Evolutionary conservation across 345 rosid species (phyloP), one percentile per base, ranked within the genome.

Genomic region (Corymbia maculata): DNA sequence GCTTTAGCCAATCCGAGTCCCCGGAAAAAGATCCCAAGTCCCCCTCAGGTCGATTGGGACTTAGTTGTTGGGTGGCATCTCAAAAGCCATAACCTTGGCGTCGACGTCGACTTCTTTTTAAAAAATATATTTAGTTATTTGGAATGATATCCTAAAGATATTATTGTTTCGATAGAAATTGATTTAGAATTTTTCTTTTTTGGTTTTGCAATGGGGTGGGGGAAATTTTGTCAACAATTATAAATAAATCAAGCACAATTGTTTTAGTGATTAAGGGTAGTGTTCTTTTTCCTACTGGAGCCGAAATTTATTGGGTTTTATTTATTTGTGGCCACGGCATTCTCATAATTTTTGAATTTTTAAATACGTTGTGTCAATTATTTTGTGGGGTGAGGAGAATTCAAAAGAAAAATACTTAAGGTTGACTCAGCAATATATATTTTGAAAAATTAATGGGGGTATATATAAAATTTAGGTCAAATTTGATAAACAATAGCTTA

Each of bases 181-280:
- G 24, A 36, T 75, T 75, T 17, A 0, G 26, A 36, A 68, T 32
- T 15, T 68, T 66, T 5, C 8, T 16, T 16, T 16, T 1, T 4
- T 36, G 42, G 4, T 36, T 36, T 36, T 36, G 42, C 4, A 4
- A 0, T 61, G 36, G 0, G 8, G 1, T 9, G 7, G 1, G 12
- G 0, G 8, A 0, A 16, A 68, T 4, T 16, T 68, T 2, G 6
- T 68, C 1, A 0, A 3, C 3, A 17, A 17, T 16, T 32, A 2
- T 16, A 2, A 32, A 32, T 68, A 16, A 68, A 9, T 30, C 5
- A 15, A 9, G 11, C 2, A 6, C 3, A 17, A 66, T 66, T 66
- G 44, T 30, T 66, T n/a, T 30, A 7, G 21, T 5, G 6, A 15
- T 19, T 32, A 16, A 36, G 45, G 12, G 84, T 19, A 19, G 13